Evolutionary conservation across 2,329 filamentous ascomycete species (phyloP).

Genomic region (Tympanopsis confertula): DNA sequence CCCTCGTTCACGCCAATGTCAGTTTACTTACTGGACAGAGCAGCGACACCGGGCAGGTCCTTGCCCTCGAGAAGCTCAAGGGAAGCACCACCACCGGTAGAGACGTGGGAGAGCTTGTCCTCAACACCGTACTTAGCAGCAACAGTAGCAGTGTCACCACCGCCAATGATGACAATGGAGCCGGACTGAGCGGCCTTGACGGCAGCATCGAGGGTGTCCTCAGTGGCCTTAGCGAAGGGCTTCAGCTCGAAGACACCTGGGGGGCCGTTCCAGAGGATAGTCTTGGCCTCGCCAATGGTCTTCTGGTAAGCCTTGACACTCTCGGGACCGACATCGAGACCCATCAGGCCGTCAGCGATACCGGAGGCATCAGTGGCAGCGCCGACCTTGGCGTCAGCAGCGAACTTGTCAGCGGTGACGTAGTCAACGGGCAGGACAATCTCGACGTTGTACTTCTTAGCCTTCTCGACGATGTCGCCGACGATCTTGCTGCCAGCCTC

Average conservation of each 20-base stretch:
- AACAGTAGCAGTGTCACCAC: constrained; percentile 94
- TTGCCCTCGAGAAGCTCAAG: constrained; percentile 97
- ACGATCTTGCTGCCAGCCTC: constrained; percentile 90
- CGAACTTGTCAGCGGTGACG: constrained; percentile 91
- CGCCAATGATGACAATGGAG: constrained; percentile 96
- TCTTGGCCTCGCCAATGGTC: constrained; percentile 79
- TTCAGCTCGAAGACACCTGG: constrained; percentile 97
- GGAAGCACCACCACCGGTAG: constrained; percentile 88
- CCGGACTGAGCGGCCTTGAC: constrained; percentile 70
- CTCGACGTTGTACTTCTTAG: constrained; percentile 91
- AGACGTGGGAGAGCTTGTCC: constrained; percentile 95
- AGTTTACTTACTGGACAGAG: constrained; percentile 72
- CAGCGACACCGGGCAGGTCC: constrained; percentile 84
- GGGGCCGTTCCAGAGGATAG: constrained; percentile 98
- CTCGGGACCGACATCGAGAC: constrained; percentile 86
- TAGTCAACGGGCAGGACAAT: constrained; percentile 91
- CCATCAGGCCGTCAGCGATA: constrained; percentile 96
- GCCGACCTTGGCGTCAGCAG: constrained; percentile 68
- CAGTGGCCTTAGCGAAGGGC: constrained; percentile 83
- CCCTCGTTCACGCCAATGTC: too few species aligned
- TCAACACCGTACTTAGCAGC: constrained; percentile 95
- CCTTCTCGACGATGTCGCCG: constrained; percentile 78
- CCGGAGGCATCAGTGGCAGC: constrained; percentile 76
- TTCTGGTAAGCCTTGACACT: constrained; percentile 78
- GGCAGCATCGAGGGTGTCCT: constrained; percentile 79